Percentiles rank a stretch among this genome's conserved stretches.
These are phyloP conservation scores for Warburgia ugandensis DNA, from an alignment of 164 flowering plant genomes.

Conservation along the genomic window DNA sequence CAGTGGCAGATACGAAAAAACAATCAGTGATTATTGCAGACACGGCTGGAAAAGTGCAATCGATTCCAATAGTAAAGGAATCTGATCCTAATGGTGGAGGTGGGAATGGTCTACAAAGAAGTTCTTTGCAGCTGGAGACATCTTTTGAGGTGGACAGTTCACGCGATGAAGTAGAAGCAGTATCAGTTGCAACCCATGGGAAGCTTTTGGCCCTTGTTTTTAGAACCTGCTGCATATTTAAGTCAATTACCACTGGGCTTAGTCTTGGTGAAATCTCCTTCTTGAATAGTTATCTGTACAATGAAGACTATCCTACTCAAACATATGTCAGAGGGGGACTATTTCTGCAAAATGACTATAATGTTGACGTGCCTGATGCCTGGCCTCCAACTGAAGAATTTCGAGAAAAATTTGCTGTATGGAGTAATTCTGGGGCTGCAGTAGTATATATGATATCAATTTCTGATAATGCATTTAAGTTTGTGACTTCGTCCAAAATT, in stretches of 20 bases:
- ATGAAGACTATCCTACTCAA: constrained; percentile 19
- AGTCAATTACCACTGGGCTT: constrained; percentile 29
- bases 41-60: constrained; percentile 47
- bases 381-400: constrained; percentile 11
- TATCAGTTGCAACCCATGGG: constrained; percentile 43
- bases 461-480: constrained; percentile 29
- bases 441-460: constrained; percentile 43
- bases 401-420: constrained; percentile 37
- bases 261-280: constrained; percentile 57
- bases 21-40: constrained; percentile 47
- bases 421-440: constrained; percentile 66
- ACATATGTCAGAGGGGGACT: constrained; percentile 45
- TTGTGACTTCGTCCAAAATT: constrained; percentile 36
- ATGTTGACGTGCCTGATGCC: constrained; percentile 1
- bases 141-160: constrained; percentile 24
- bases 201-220: constrained; percentile 51
- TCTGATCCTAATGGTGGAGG: constrained; percentile 27
- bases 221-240: constrained; percentile 52
- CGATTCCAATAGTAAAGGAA: constrained; percentile 40
- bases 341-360: constrained; percentile 37
- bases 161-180: constrained; percentile 20
- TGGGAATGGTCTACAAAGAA: constrained; percentile 23
- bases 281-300: constrained; percentile 27
- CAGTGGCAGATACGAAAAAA: constrained; percentile 32
- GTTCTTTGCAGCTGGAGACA: constrained; percentile 21